Conservation (phyloP, 495 filamentous ascomycete species). For the Aspergillus wentii region DNA sequence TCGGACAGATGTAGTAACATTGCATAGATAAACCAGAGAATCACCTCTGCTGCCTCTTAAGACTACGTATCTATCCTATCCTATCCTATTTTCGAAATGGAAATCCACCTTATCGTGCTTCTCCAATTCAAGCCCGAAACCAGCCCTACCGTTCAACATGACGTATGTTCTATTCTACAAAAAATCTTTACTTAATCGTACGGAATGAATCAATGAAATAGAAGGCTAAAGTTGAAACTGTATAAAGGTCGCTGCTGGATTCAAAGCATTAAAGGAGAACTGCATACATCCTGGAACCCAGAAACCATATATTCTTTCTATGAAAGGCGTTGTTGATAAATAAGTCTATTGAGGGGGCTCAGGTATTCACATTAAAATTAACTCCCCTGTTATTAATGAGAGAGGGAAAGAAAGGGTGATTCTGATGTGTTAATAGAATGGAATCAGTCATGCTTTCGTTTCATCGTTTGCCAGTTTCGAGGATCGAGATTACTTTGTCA, state of each 20-base stretch:
- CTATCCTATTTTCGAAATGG: too few species aligned
- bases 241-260: constrained; percentile 32
- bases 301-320: constrained; percentile 51
- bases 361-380: constrained; percentile 33
- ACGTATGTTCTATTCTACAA: too few species aligned
- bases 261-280: constrained; percentile 26
- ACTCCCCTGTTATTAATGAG: not conserved
- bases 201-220: too few species aligned
- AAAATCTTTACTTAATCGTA: too few species aligned
- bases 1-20: too few species aligned
- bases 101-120: too few species aligned
- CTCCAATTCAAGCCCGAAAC: constrained; percentile 1
- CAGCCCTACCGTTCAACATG: not conserved
- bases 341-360: constrained; percentile 51
- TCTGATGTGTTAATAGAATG: constrained; percentile 36
- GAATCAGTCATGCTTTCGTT: constrained; percentile 57
- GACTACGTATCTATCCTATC: too few species aligned
- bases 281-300: constrained; percentile 36
- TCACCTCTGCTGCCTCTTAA: too few species aligned
- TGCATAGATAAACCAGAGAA: too few species aligned
- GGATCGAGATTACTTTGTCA: constrained; percentile 54
- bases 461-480: constrained; percentile 53
- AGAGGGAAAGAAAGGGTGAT: too few species aligned
- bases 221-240: too few species aligned
- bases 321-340: constrained; percentile 54